Evolutionary conservation across 2,329 filamentous ascomycete species (phyloP).

Genomic region (Colletotrichum salicis): DNA sequence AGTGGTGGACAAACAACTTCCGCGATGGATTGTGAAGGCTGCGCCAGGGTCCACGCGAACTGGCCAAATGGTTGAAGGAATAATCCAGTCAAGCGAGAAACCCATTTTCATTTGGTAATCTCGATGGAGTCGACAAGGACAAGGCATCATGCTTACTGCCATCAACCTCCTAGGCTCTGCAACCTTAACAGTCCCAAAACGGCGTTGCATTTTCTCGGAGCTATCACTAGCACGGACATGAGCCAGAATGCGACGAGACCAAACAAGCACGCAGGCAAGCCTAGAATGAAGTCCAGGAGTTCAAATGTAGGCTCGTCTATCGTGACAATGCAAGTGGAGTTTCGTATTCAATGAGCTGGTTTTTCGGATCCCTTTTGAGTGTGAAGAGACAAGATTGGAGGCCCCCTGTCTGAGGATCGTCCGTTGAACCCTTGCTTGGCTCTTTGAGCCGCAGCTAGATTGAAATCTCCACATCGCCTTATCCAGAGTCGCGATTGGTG

Average conservation of each 20-base stretch:
- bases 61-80: background rate
- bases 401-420: background rate
- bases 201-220: background rate
- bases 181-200: background rate
- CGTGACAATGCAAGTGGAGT: no score
- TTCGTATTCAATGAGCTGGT: no score
- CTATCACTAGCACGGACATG: no score
- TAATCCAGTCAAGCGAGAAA: background rate
- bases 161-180: background rate
- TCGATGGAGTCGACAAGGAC: background rate
- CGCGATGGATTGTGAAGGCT: background rate
- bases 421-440: background rate
- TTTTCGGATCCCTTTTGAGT: no score
- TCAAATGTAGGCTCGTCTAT: no score
- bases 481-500: background rate
- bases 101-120: background rate
- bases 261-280: no score
- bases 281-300: no score
- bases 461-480: background rate
- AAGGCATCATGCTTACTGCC: background rate
- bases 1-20: slow-evolving; percentile 12
- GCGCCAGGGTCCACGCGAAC: slow-evolving; percentile 1
- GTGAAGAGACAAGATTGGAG: background rate
- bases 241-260: no score
- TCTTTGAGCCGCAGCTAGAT: slow-evolving; percentile 10